These are phyloP conservation scores for Monilinia fructigena DNA, from an alignment of 2,329 filamentous ascomycete genomes.

Conservation along the genomic window DNA sequence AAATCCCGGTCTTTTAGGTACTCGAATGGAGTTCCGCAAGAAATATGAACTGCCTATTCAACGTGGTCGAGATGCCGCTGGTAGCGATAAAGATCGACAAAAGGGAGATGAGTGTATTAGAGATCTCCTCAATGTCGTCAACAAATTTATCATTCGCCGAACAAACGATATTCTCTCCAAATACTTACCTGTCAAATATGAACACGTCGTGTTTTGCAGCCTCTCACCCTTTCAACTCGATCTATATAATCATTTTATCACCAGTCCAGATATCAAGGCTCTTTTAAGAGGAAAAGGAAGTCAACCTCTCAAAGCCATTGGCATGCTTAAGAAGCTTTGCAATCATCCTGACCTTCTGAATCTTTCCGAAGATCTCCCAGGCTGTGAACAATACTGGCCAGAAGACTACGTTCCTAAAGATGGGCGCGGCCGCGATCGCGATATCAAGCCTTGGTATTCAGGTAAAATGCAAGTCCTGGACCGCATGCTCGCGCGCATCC, in stretches of 20 bases:
- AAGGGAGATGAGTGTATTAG: conserved; percentile 79
- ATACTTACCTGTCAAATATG: conserved; percentile 96
- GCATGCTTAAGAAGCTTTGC: conserved; percentile 95
- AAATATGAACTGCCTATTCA: conserved; percentile 91
- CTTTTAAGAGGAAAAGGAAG: conserved; percentile 90
- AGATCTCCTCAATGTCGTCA: conserved; percentile 81
- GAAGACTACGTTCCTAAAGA: conserved; percentile 89
- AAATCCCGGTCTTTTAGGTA: conserved; percentile 88
- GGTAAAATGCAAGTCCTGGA: conserved; percentile 99
- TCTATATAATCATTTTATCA: conserved; percentile 96
- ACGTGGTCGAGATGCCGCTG: conserved; percentile 84
- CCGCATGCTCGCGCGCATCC: conserved; percentile 93
- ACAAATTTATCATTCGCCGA: conserved; percentile 96
- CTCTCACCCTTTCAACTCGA: conserved; percentile 88
- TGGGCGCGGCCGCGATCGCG: conserved; percentile 80
- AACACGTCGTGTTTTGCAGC: conserved; percentile 98
- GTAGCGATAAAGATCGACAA: conserved; percentile 76
- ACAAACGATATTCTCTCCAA: conserved; percentile 98
- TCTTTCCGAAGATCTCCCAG: conserved; percentile 78
- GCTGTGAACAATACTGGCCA: conserved; percentile 77
- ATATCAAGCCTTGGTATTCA: conserved; percentile 93
- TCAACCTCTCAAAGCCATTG: conserved; percentile 94
- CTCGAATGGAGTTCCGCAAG: conserved; percentile 87
- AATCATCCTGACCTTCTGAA: conserved; percentile 95
- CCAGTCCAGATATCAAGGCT: conserved; percentile 89